Base-by-base conservation (phyloP, 306 rosid species). In the Elaeagnus macrophylla region DNA sequence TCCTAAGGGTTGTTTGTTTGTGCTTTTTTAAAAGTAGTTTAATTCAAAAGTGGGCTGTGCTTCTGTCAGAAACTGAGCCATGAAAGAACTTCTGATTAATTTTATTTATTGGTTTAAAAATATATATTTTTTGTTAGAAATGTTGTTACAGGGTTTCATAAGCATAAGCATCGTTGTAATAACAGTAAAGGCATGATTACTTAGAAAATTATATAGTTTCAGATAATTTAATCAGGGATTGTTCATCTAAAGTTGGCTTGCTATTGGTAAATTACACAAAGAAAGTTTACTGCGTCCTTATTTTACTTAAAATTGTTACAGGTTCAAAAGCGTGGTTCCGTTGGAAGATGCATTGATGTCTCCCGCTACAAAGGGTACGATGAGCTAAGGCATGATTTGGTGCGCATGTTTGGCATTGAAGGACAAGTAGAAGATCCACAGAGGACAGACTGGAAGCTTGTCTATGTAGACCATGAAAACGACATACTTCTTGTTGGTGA, bases 301-400 rank as follows among this genome's bases (percentile, higher is more conserved):
- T 48, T 41, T 39, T 57, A 48, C 36, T 39, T 64, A 8, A 65
- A 65, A 55, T 53, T 25, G 60, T 39, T 77, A 58, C 42, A 91
- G 99, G 99, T 91, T 65, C 99, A 91, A 80, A 91, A 87, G 83
- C 96, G 99, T 65, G 99, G 99, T 55, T 91, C 96, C 53, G 99
- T 91, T 43, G 99, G 99, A 72, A 84, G 99, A 64, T 84, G 99
- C 53, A 87, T 91, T 50, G 99, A 91, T 39, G 95, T 91, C 14
- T 84, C 87, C 41, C 96, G 95, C 52, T 87, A 91, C 83, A 87
- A 75, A 60, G 96, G 82, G 53, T 91, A 91, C 37, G 85, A 82
- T 44, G 96, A 87, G 54, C 95, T 91, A 48, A 79, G 95, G 68
- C 75, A 81, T 52, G 99, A 87, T 67, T 75, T 91, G 68, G 96